Conservation (phyloP, 2,329 filamentous ascomycete species). For the Fusarium tjaetaba region DNA sequence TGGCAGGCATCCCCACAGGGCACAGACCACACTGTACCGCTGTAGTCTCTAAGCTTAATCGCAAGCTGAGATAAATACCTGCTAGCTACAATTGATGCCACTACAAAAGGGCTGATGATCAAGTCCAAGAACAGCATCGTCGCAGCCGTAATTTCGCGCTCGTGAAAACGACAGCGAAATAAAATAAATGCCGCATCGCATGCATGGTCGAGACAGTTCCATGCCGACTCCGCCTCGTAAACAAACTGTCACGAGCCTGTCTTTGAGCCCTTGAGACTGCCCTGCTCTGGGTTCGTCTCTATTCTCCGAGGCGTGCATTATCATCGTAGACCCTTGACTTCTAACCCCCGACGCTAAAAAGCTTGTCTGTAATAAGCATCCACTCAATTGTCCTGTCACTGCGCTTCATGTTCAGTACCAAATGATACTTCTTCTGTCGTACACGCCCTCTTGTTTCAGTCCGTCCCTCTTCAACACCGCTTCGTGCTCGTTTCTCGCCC, state of each 20-base stretch:
- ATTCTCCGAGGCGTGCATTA: background rate
- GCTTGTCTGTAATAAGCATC: slow-evolving; percentile 18
- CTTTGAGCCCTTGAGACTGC: background rate
- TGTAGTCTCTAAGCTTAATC: slow-evolving; percentile 1
- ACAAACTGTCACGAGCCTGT: background rate
- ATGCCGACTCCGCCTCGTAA: background rate
- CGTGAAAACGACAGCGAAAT: background rate
- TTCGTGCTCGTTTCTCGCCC: background rate
- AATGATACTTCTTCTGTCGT: background rate
- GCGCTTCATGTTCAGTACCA: too few relatives aligned
- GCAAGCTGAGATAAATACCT: slow-evolving; percentile 9
- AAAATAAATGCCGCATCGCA: slow-evolving; percentile 22
- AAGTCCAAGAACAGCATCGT: slow-evolving; percentile 15
- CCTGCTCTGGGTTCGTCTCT: background rate
- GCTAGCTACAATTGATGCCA: slow-evolving; percentile 5
- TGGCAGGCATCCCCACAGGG: slow-evolving; percentile 1
- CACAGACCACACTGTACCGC: slow-evolving; percentile 14
- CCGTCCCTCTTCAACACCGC: background rate
- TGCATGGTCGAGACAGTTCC: background rate
- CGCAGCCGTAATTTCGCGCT: background rate
- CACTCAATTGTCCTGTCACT: background rate
- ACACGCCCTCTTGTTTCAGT: background rate
- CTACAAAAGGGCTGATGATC: slow-evolving; percentile 22
- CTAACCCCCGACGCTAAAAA: slow-evolving; percentile 18
- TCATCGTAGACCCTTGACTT: background rate